Evolutionary conservation across 352 stramenopile genomes (phyloP).

Genomic region (Hyphochytrium catenoides): DNA sequence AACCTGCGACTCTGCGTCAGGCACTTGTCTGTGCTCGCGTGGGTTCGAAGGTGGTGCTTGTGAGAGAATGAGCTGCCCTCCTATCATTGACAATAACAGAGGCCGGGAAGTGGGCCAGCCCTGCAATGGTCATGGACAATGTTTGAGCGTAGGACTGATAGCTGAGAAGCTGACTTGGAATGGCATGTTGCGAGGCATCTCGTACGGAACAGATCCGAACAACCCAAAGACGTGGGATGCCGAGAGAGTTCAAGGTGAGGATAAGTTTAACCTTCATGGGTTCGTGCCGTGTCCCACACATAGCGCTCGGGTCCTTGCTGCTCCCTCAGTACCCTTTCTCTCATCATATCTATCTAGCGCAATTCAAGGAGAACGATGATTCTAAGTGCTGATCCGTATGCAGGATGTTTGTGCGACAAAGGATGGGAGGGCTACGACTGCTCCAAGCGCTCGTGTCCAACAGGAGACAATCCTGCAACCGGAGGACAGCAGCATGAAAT

Average conservation of each 20-base stretch:
- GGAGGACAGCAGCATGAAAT: slow-evolving; percentile 25
- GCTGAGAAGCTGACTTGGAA: slow-evolving; percentile 17
- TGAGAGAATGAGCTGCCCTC: slow-evolving; percentile 28
- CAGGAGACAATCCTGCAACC: slow-evolving; percentile 36
- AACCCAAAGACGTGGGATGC: slow-evolving; percentile 14
- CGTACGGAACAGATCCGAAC: slow-evolving; percentile 39
- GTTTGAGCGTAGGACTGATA: slow-evolving; percentile 32
- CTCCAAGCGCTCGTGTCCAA: slow-evolving; percentile 17
- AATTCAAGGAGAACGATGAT: too few species aligned
- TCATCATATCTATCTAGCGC: too few species aligned
- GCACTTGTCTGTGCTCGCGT: slow-evolving; percentile 26
- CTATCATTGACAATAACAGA: too few species aligned
- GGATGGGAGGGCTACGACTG: slow-evolving; percentile 35
- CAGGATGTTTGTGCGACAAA: slow-evolving; percentile 23
- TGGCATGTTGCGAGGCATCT: slow-evolving; percentile 21
- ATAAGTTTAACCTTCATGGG: too few species aligned
- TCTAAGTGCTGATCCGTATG: too few species aligned
- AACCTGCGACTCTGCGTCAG: slow-evolving; percentile 24
- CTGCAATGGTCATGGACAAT: slow-evolving; percentile 34
- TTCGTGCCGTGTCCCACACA: too few species aligned
- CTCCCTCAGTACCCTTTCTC: too few species aligned
- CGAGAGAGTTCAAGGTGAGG: too few species aligned
- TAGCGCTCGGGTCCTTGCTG: too few species aligned
- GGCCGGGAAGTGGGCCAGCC: too few species aligned
- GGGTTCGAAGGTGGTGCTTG: slow-evolving; percentile 52